Base-by-base conservation (phyloP, 2,329 filamentous ascomycete species). In the Colletotrichum noveboracense region DNA sequence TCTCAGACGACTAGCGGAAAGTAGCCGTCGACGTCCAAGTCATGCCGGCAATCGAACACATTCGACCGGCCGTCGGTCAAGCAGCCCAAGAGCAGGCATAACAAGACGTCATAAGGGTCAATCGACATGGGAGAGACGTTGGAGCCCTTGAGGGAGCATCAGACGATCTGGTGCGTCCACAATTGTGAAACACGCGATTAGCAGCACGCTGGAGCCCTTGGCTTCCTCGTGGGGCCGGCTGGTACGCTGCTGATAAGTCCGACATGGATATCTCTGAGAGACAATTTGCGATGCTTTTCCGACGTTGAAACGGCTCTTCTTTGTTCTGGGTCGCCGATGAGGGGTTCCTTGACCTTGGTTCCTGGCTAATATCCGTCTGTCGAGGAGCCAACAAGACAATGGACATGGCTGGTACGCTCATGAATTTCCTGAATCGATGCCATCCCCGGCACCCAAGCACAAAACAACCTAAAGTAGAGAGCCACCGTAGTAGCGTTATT, bases 131-230 rank as follows among this genome's bases (percentile, higher is more conserved):
- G 34, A 75, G 24, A 21, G 62, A 32, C 30, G 28, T 75, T 52
- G n/a, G 56, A 64, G 70, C n/a, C 55, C 56, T 52, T 52, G 67
- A 61, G 56, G 56, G 58, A 74, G 56, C 70, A 73, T 66, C 65
- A 74, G 70, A 69, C 70, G 70, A 76, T 76, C 70, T 76, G 66
- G 21, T 68, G 64, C 74, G 60, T 28, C 74, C 74, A 76, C 64
- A 68, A 13, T 65, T 56, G 16, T 76, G 74, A 76, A 76, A 76
- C 74, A 65, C 70, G 34, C 70, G 58, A 75, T 64, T 34, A 32
- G 56, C 70, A 75, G 48, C 43, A 32, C 16, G 64, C 28, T 73
- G 70, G 56, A 38, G 62, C 56, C 34, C 38, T 66, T 38, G 62
- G 38, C 55, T 69, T 32, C 38, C 26, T 65, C 64, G 64, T 73